Evolutionary conservation across 2,329 filamentous ascomycete genomes (phyloP), one percentile per base, ranked within the genome.

Genomic region (Talaromyces rugulosus): DNA sequence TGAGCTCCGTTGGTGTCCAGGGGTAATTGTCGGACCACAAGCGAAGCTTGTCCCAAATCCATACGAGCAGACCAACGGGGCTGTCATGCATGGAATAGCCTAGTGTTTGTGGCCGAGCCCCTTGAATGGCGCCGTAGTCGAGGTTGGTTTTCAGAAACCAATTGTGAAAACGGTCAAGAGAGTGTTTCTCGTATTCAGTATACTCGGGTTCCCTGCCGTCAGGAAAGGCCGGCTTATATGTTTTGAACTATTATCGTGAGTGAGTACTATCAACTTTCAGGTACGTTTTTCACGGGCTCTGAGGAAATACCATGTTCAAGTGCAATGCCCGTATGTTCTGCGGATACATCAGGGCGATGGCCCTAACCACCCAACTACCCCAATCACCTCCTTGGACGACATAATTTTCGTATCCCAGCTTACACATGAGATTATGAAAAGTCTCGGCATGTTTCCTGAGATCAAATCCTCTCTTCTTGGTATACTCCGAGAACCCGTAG

Each of bases 21-120:
- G 67, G 63, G 44, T 65, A 62, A 14, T 60, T 63, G 31, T 70
- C 67, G 2, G 59, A 52, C 61, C 65, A 67, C 11, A 60, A 55
- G 27, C 65, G 60, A 6, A 72, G 59, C 53, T 66, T 66, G 54
- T 71, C 68, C 18, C 64, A 64, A 58, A 72, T 69, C 70, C 70
- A 72, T 36, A 70, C 70, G 6, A 71, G 65, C 28, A 72, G 56
- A 2, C 69, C 70, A 14, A 71, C 56, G 0, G 70, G 71, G 14
- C 65, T 68, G 47, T 73, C 71, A 8, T 66, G 66, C 50, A 73
- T 52, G 30, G 64, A 68, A 34, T 64, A 64, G 2, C 65, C 67
- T 7, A 71, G 60, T 30, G 66, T 69, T 27, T 68, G 65, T 7
- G 71, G 71, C 9, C 66, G 63, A 2, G 66, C 62, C 23, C 58